Evolutionary conservation across 1,284 basidiomycete species (phyloP), one percentile per base, ranked within the genome.

Genomic region (Ustilago lituana): DNA sequence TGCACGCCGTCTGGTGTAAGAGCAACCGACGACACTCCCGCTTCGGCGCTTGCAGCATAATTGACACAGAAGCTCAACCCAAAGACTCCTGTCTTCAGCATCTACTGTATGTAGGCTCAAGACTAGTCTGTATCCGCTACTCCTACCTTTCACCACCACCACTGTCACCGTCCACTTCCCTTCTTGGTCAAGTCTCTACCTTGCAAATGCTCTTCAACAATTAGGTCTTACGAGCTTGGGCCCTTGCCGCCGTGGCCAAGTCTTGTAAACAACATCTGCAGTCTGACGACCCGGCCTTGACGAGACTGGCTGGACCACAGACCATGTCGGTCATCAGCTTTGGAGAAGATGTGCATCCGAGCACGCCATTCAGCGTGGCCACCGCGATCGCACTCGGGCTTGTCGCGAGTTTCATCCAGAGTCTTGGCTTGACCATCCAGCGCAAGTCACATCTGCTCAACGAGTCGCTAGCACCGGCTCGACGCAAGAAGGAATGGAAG

Each of bases 361-460:
- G 64, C 27, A 59, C 66, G 20, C 61, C 58, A 6, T 55, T 71
- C 51, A 57, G 59, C 53, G 77, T 79, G 22, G 63, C 76, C 4
- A 59, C 66, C 4, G 77, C 77, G 24, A 79, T 79, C 35, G 57
- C 61, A 7, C 85, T 95, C 61, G 94, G 94, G 27, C 87, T 98
- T 26, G 80, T 93, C 14, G 91, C 93, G 22, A 93, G 91, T 24
- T 94, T 92, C 80, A 86, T 97, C 22, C 94, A 97, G 83, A 92
- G 91, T 23, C 86, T 96, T 2, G 86, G 94, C 15, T 86, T 98
- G 33, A 96, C 94, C 24, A 90, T 98, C 63, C 94, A 97, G 82
- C 89, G 94, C 68, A 94, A 95, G 85, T 94, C 92, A 74, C 94
- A 97, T 86, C 87, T 97, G 33, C 84, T 91, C 61, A 93, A 96